A percentile compares a stretch with the other conserved stretches of the same genome.
These are phyloP conservation scores for Pyrus bretschneideri DNA, from an alignment of 306 rosid genomes.

Conservation along the genomic window DNA sequence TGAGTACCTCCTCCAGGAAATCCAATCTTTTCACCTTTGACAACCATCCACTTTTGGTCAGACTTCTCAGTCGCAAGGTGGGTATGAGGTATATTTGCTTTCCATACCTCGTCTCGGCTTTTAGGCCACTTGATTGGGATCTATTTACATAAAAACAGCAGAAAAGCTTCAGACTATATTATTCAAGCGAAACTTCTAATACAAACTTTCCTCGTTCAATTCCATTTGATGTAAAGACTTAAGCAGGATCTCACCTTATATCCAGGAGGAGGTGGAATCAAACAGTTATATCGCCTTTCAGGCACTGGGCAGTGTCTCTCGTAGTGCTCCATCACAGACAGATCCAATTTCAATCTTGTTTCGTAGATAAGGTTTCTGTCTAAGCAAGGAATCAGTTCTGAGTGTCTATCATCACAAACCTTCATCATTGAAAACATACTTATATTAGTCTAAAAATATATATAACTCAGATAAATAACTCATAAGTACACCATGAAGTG, in stretches of 20 bases:
- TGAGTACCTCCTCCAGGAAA: slow-evolving; percentile 99
- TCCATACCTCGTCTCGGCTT: slow-evolving; percentile 99
- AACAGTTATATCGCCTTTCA: slow-evolving; percentile 88
- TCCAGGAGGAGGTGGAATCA: slow-evolving; percentile 95
- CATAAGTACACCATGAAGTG: background rate
- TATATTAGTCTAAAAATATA: background rate
- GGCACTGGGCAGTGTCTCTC: slow-evolving; percentile 95
- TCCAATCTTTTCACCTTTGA: slow-evolving; percentile 76
- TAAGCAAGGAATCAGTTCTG: slow-evolving; percentile 92
- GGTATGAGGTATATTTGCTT: slow-evolving; percentile 96
- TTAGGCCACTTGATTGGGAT: slow-evolving; percentile 94
- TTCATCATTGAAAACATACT: slow-evolving; percentile 31
- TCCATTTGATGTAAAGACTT: background rate
- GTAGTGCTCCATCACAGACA: slow-evolving; percentile 91
- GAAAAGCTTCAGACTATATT: background rate
- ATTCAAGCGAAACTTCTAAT: background rate
- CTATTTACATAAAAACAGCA: slow-evolving; percentile 25
- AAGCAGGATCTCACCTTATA: slow-evolving; percentile 55
- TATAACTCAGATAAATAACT: background rate
- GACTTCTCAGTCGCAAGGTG: slow-evolving; percentile 99
- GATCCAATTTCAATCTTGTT: slow-evolving; percentile 88
- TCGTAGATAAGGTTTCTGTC: slow-evolving; percentile 95
- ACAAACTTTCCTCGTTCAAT: background rate
- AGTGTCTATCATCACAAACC: slow-evolving; percentile 96
- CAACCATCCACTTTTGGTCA: slow-evolving; percentile 99